Percentiles rank a stretch among this genome's conserved stretches.
These are phyloP conservation scores for Stereocaulon alpinum DNA, from an alignment of 495 filamentous ascomycete genomes.

Conservation along the genomic window DNA sequence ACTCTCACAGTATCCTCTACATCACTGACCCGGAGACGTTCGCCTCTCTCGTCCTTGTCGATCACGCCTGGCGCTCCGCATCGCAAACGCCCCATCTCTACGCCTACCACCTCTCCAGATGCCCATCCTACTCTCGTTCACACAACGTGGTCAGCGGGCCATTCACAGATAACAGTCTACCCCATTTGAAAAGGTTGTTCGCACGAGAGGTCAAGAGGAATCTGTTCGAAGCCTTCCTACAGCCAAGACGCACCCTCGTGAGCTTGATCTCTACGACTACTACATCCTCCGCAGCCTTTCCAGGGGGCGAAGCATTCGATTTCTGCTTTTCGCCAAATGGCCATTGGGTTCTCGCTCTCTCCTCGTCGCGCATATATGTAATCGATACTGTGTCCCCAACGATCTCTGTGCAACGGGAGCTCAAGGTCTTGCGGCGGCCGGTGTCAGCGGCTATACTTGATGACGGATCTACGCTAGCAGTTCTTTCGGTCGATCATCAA, in stretches of 20 bases:
- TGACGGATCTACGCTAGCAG: slow-evolving; percentile 65
- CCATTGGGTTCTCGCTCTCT: slow-evolving; percentile 64
- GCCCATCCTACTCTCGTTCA: slow-evolving; percentile 54
- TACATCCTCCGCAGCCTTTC: slow-evolving; percentile 66
- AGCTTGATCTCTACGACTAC: slow-evolving; percentile 75
- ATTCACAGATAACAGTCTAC: slow-evolving; percentile 43
- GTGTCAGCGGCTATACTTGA: slow-evolving; percentile 70
- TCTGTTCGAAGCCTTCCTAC: slow-evolving; percentile 67
- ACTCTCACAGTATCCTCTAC: slow-evolving; percentile 55
- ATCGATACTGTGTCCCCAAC: slow-evolving; percentile 50
- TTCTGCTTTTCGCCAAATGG: slow-evolving; percentile 69
- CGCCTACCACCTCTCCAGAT: slow-evolving; percentile 62
- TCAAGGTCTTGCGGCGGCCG: slow-evolving; percentile 70
- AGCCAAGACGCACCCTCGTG: slow-evolving; percentile 57
- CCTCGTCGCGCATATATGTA: slow-evolving; percentile 80
- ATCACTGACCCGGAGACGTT: slow-evolving; percentile 67
- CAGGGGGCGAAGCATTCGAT: slow-evolving; percentile 76
- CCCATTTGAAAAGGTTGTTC: slow-evolving; percentile 55
- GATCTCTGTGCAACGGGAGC: slow-evolving; percentile 57
- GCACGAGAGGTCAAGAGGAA: slow-evolving; percentile 62
- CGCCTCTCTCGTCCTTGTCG: slow-evolving; percentile 72
- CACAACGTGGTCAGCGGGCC: slow-evolving; percentile 35
- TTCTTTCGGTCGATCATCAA: slow-evolving; percentile 68
- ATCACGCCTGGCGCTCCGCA: slow-evolving; percentile 62
- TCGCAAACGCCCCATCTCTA: slow-evolving; percentile 66